Percentiles rank a stretch among this genome's conserved stretches.
Evolutionary conservation across 176 grass and related monocot genomes (phyloP).

Genomic region (barley (Hordeum vulgare)): DNA sequence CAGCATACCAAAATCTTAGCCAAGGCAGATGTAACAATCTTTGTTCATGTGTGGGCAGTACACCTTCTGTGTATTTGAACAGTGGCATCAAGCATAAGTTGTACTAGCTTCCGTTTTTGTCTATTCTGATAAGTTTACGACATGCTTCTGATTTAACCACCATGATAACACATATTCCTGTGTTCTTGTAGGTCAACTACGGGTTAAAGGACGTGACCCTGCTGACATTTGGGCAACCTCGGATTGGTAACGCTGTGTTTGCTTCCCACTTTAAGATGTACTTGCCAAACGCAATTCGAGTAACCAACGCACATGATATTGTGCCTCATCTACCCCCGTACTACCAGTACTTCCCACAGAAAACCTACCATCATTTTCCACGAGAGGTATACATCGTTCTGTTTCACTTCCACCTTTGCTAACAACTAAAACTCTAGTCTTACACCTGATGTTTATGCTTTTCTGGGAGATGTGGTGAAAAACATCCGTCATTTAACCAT

Average conservation of each 20-base stretch:
- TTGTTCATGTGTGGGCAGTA: not conserved
- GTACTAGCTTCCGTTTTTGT: not conserved
- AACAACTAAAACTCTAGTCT: not conserved
- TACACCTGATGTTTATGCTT: not conserved
- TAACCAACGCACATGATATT: conserved; percentile 57
- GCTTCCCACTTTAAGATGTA: conserved; percentile 39
- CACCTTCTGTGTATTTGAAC: not conserved
- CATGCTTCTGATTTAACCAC: not conserved
- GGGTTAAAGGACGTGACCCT: conserved; percentile 42
- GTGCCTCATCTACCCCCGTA: conserved; percentile 78
- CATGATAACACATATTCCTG: not conserved
- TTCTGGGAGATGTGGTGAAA: not conserved
- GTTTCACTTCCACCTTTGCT: not conserved
- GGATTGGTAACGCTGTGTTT: conserved; percentile 65
- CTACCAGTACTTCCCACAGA: conserved; percentile 56
- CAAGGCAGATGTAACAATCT: not conserved
- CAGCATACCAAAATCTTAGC: not conserved
- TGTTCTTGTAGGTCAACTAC: conserved; percentile 44
- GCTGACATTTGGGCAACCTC: conserved; percentile 71
- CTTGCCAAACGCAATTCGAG: conserved; percentile 50
- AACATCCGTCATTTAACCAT: not conserved
- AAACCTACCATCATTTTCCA: conserved; percentile 72
- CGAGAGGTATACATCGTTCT: conserved; percentile 38
- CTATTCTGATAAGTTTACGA: not conserved
- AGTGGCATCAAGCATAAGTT: not conserved